Evolutionary conservation across 2,329 filamentous ascomycete species (phyloP), one percentile per base, ranked within the genome.

Genomic region (Hymenoscyphus albidus): DNA sequence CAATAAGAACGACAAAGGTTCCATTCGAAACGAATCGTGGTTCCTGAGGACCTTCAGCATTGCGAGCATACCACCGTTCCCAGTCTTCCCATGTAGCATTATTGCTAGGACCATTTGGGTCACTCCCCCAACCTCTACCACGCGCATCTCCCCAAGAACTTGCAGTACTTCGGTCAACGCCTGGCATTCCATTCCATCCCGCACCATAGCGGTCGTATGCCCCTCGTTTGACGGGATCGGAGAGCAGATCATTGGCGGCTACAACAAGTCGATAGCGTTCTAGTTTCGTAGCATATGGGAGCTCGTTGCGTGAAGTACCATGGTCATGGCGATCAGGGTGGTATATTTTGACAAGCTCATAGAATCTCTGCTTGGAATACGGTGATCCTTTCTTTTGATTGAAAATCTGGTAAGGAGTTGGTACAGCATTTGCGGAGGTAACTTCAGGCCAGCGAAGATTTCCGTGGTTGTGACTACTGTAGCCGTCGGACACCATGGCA

Each of bases 31-130:
- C 87, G 77, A 87, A 90, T 61, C 88, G 71, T 0, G 84, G 83
- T 68, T 82, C 78, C 70, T 86, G 84, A 68, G 62, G 68, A 77
- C 79, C 68, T 76, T 76, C 73, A 76, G 72, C 79, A 59, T 81
- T 76, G 73, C 80, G 76, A 40, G 86, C 81, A 71, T 91, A 84
- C 88, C 90, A 96, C 56, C 83, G 83, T 79, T 97, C 92, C 93
- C 93, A 97, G 76, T 99, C 95, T 76, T 99, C 95, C 95, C 95
- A 99, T 0, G 95, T 98, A 0, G 92, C 95, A 76, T 98, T 98
- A 70, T 80, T 76, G 72, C 81, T 84, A 59, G 88, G 85, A 2
- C 82, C 75, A 18, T 68, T 62, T 6, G 71, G 70, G 10, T 69
- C 70, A 18, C 65, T 67, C 5, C 67, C 69, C 72, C 74, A 74